phyloP scores from a whole-genome alignment of 2,329 filamentous ascomycete species.

The Aspergillus sp. region DNA sequence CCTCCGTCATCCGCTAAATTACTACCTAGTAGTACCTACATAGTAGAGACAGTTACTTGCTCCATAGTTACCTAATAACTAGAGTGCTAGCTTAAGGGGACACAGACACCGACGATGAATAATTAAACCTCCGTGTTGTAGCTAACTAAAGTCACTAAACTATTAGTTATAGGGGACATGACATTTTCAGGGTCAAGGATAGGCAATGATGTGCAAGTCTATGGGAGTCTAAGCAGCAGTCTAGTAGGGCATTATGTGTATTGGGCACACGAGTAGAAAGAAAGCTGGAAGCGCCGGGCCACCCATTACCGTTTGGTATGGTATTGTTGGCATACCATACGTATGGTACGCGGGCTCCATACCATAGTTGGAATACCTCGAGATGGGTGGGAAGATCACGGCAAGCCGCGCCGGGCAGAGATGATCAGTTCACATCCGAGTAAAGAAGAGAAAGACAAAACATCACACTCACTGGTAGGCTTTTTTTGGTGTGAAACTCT shows the following conservation, averaged over 20 bases:
- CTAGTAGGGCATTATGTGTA: slow-evolving; percentile 3
- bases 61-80: too few relatives aligned
- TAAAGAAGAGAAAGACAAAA: neutral
- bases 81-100: neutral
- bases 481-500: neutral
- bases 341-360: neutral
- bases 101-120: neutral
- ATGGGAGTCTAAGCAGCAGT: slow-evolving; percentile 6
- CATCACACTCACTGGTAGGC: neutral
- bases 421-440: slow-evolving; percentile 24
- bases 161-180: neutral
- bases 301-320: slow-evolving; percentile 7
- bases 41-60: too few relatives aligned
- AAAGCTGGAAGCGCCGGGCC: neutral
- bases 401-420: slow-evolving; percentile 21
- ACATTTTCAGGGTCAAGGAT: slow-evolving; percentile 1
- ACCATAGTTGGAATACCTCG: neutral
- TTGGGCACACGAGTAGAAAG: slow-evolving; percentile 1
- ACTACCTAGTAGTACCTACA: too few relatives aligned
- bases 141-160: too few relatives aligned
- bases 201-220: slow-evolving; percentile 10
- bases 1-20: neutral
- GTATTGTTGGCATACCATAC: slow-evolving; percentile 1
- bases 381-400: slow-evolving; percentile 17
- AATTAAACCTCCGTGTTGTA: neutral